Evolutionary conservation across 2,329 filamentous ascomycete species (phyloP).

Genomic region (Diplodia seriata): DNA sequence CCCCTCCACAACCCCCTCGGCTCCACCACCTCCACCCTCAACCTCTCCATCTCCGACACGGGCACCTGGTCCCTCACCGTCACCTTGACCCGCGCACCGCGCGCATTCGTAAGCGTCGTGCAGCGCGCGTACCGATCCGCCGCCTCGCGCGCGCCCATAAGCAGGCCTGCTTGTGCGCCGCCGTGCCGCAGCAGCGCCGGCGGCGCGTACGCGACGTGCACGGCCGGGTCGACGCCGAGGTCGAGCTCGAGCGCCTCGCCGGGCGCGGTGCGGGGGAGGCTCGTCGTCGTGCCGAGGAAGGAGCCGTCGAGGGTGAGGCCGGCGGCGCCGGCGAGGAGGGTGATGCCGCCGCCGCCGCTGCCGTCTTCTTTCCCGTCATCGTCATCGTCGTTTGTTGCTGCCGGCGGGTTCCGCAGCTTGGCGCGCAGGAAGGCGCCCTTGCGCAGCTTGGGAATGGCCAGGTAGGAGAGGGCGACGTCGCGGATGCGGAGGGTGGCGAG

Average conservation of each 20-base stretch:
- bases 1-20: slow-evolving; percentile 55
- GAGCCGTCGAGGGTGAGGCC: slow-evolving; percentile 69
- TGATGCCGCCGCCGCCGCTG: slow-evolving; percentile 44
- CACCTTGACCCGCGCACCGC: slow-evolving; percentile 51
- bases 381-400: background rate
- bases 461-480: slow-evolving; percentile 61
- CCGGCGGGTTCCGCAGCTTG: slow-evolving; percentile 61
- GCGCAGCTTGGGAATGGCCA: slow-evolving; percentile 67
- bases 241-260: slow-evolving; percentile 62
- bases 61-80: slow-evolving; percentile 67
- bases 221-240: slow-evolving; percentile 66
- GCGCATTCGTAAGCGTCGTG: slow-evolving; percentile 61
- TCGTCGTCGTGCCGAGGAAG: slow-evolving; percentile 63
- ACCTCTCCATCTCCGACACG: slow-evolving; percentile 65
- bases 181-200: slow-evolving; percentile 61
- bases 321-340: slow-evolving; percentile 62
- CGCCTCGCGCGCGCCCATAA: slow-evolving; percentile 51
- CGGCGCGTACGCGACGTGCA: slow-evolving; percentile 63
- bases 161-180: slow-evolving; percentile 55
- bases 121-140: slow-evolving; percentile 59
- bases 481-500: slow-evolving; percentile 63
- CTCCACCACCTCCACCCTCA: slow-evolving; percentile 59
- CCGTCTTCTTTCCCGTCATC: too few species aligned
- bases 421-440: slow-evolving; percentile 67
- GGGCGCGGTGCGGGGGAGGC: slow-evolving; percentile 62